Evolutionary conservation across 106 monocot species (phyloP).

Genomic region (Hemerocallis citrina): DNA sequence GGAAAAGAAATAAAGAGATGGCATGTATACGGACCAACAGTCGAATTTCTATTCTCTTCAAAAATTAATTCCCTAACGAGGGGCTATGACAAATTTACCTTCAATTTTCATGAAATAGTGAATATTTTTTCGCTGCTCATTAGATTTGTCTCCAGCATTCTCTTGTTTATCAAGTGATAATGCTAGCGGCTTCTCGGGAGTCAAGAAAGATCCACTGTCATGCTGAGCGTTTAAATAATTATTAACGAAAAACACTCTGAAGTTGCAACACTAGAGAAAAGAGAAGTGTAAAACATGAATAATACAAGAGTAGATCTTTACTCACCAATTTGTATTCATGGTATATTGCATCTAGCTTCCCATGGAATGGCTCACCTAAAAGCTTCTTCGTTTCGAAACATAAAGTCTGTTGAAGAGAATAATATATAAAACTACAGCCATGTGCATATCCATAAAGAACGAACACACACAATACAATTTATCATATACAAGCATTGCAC

Average conservation of each 20-base stretch:
- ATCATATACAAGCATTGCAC: no score
- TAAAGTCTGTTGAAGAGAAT: constrained; percentile 9
- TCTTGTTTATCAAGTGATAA: not conserved
- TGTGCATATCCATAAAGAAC: not conserved
- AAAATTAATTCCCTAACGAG: not conserved
- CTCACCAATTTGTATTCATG: constrained; percentile 17
- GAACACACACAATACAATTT: no score
- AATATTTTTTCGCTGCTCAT: constrained; percentile 8
- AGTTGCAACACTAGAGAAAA: not conserved
- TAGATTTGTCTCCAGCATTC: constrained; percentile 4
- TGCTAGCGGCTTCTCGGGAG: not conserved
- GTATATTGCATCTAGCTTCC: constrained; percentile 19
- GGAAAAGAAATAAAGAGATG: not conserved
- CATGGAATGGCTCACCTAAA: constrained; percentile 10
- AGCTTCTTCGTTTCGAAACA: constrained; percentile 26
- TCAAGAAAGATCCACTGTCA: not conserved
- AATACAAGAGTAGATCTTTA: not conserved
- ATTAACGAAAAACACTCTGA: not conserved
- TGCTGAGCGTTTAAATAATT: not conserved
- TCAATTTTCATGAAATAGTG: constrained; percentile 12
- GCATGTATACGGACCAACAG: not conserved
- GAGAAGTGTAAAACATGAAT: not conserved
- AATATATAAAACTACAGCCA: not conserved
- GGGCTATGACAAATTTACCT: not conserved
- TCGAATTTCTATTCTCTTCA: not conserved